A percentile compares a stretch with the other conserved stretches of the same genome.
Evolutionary conservation across 345 rosid genomes (phyloP).

Genomic region (Sonneratia caseolaris): DNA sequence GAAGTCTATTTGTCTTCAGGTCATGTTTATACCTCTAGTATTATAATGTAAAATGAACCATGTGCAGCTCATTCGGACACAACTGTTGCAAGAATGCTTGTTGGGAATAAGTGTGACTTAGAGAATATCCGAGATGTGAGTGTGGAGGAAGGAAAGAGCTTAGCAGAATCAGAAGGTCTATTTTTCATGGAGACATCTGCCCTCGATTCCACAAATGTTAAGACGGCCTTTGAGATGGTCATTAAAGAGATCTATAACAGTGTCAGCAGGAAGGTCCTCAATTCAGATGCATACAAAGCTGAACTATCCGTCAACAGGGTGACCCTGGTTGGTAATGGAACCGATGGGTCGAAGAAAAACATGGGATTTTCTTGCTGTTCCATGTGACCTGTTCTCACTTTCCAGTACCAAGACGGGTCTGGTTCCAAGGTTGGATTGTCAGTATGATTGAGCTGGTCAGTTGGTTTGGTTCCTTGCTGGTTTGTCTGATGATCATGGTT

Average conservation of each 20-base stretch:
- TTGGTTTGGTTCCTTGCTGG: conserved; percentile 1
- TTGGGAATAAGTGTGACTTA: conserved; percentile 85
- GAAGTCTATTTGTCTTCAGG: too few species aligned
- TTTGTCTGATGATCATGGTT: neutral
- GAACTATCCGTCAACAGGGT: conserved; percentile 68
- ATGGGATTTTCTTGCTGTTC: conserved; percentile 55
- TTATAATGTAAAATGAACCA: conserved; percentile 1
- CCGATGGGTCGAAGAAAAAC: conserved; percentile 31
- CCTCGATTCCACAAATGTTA: conserved; percentile 64
- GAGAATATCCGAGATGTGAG: conserved; percentile 66
- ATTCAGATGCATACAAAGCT: conserved; percentile 68
- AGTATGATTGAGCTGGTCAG: neutral
- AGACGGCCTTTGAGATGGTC: conserved; percentile 69
- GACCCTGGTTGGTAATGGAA: conserved; percentile 39
- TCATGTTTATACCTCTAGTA: neutral
- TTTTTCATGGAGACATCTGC: conserved; percentile 95
- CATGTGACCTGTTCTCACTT: conserved; percentile 25
- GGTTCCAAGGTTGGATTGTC: neutral
- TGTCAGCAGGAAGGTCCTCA: conserved; percentile 59
- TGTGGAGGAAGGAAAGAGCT: conserved; percentile 62
- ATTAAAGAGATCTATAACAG: conserved; percentile 62
- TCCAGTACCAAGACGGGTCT: neutral
- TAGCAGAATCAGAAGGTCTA: conserved; percentile 69
- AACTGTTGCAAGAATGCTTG: conserved; percentile 66
- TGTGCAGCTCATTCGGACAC: conserved; percentile 63